Evolutionary conservation across 352 stramenopile species (phyloP), one percentile per base, ranked within the genome.

Genomic region (Globisporangium cederbergense): DNA sequence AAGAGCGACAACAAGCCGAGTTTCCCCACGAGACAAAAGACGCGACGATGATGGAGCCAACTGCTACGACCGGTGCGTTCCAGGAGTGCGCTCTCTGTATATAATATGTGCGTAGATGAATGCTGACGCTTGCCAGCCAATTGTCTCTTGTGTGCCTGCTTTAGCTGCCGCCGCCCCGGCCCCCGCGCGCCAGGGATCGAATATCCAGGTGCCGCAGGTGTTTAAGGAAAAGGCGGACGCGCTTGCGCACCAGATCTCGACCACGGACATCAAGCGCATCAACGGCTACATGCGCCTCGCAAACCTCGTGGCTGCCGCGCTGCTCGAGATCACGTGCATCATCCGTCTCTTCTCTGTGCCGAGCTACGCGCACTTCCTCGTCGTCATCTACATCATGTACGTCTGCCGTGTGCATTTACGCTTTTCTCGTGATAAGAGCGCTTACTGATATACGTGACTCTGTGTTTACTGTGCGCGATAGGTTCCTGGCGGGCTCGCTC

Each of bases 261-360:
- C 64, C 63, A 95, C 86, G 34, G 86, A 95, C 70, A 95, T 95
- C 57, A 73, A 73, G 51, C 86, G 86, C 59, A 95, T 95, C 70
- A 93, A 95, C 55, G 86, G 86, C 55, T 93, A 95, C 74, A 91
- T 95, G 79, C 82, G 86, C 10, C 65, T 93, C 34, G 86, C 88
- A 40, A 95, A 95, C 67, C 70, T 95, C 10, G 73, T 86, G 56
- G 76, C 73, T 40, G 80, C 80, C 4, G 63, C 71, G n/a, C 69
- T 89, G 20, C 75, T 95, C 20, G 80, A 72, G 66, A 65, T 87
- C 71, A 90, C 79, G 67, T 90, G 81, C 72, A 79, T 93, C 64
- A 80, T 95, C 65, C 81, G 81, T 58, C 85, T 95, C 71, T 95
- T 90, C 62, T 68, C 79, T 34, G 76, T 84, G 52, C 72, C 74